Conservation (phyloP, 148 eudicot genomes). For the Gaultheria prostrata region DNA sequence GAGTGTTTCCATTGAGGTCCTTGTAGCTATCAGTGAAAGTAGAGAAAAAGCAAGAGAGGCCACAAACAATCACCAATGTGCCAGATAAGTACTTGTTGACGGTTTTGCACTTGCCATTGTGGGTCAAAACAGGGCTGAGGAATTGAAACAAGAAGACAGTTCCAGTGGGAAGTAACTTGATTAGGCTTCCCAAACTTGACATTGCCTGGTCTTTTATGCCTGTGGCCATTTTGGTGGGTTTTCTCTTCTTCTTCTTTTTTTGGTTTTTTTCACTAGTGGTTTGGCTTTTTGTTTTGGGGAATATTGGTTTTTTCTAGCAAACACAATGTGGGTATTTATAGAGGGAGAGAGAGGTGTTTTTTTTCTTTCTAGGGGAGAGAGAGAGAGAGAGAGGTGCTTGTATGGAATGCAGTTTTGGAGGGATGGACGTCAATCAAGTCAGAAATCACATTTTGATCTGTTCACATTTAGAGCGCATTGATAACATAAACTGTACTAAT, state of each 20-base stretch:
- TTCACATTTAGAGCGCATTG: too few species aligned
- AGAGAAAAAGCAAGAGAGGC: conserved; percentile 51
- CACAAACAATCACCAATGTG: conserved; percentile 34
- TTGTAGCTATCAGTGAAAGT: conserved; percentile 75
- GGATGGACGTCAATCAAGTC: too few species aligned
- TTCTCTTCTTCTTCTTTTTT: too few species aligned
- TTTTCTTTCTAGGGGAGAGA: neutral
- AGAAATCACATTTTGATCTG: too few species aligned
- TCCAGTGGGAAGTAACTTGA: conserved; percentile 70
- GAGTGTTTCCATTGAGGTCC: conserved; percentile 43
- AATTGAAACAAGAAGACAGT: conserved; percentile 74
- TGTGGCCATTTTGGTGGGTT: neutral
- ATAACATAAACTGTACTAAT: conserved; percentile 18
- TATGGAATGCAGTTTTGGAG: too few species aligned
- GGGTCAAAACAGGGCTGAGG: conserved; percentile 62
- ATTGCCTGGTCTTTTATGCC: conserved; percentile 30
- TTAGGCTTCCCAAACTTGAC: conserved; percentile 47
- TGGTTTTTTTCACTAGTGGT: neutral
- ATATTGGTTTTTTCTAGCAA: neutral
- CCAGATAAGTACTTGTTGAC: conserved; percentile 53
- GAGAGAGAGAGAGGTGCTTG: neutral
- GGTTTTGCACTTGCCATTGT: conserved; percentile 57
- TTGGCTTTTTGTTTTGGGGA: neutral
- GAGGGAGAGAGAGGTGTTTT: neutral
- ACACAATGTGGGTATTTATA: neutral